Conservation (phyloP, 2,329 filamentous ascomycete species). For the Pestalotiopsis sp. region DNA sequence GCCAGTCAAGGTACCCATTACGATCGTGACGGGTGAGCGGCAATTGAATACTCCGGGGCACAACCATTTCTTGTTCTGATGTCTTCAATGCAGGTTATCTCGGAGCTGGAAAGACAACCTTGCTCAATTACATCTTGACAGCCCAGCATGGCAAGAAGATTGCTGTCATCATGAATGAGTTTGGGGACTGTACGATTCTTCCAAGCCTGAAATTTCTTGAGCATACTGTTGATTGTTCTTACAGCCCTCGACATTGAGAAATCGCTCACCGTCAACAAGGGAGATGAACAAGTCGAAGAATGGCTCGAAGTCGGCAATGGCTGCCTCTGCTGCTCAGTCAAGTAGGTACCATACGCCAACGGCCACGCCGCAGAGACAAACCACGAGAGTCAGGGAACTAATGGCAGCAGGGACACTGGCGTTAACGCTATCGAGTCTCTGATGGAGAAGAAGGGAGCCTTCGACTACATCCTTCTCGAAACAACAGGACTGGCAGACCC, state of each 20-base stretch:
- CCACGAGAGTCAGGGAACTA: slow-evolving; percentile 19
- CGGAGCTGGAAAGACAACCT: slow-evolving; percentile 91
- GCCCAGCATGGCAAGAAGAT: slow-evolving; percentile 97
- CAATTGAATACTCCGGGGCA: not conserved
- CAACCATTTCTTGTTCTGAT: not conserved
- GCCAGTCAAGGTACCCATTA: slow-evolving; percentile 74
- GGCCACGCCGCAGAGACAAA: not conserved
- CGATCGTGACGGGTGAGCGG: slow-evolving; percentile 73
- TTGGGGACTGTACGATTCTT: slow-evolving; percentile 73
- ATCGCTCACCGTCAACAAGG: slow-evolving; percentile 86
- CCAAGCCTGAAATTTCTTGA: not conserved
- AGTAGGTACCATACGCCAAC: slow-evolving; percentile 50
- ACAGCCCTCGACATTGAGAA: slow-evolving; percentile 93
- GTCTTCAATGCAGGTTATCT: slow-evolving; percentile 71
- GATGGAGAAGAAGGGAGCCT: slow-evolving; percentile 90
- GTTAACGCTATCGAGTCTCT: slow-evolving; percentile 94
- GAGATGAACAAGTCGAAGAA: slow-evolving; percentile 81
- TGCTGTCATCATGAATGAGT: slow-evolving; percentile 95
- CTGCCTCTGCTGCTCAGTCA: slow-evolving; percentile 97
- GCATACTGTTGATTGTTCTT: not conserved
- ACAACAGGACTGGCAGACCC: slow-evolving; percentile 95
- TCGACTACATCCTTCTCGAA: slow-evolving; percentile 97
- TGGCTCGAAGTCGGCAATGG: slow-evolving; percentile 97
- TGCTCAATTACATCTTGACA: slow-evolving; percentile 94
- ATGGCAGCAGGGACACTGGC: slow-evolving; percentile 71